Conservation (phyloP, 257 asterid species). For the Coffea canephora region DNA sequence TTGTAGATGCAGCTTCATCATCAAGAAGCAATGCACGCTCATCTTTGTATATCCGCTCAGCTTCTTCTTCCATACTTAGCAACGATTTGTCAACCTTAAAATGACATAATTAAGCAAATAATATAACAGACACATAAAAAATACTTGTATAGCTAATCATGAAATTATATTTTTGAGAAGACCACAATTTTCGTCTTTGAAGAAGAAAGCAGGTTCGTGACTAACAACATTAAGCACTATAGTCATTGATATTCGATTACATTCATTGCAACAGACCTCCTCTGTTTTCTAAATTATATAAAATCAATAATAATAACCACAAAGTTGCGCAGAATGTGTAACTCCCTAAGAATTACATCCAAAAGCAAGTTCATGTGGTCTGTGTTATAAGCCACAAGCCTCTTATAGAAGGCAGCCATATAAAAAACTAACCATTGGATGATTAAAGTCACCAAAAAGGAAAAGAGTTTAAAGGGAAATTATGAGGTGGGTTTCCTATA, state of each 20-base stretch:
- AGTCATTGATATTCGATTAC: not conserved
- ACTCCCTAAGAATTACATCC: no score
- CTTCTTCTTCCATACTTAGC: conserved; percentile 92
- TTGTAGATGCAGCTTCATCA: conserved; percentile 89
- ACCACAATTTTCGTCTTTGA: not conserved
- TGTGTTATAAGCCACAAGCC: no score
- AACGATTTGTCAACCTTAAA: conserved; percentile 86
- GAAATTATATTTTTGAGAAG: not conserved
- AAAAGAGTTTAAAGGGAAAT: no score
- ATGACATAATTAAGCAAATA: conserved; percentile 7
- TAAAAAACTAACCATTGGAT: no score
- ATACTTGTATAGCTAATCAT: not conserved
- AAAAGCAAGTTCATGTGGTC: no score
- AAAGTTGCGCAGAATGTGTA: no score
- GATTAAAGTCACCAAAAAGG: no score
- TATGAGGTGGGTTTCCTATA: no score
- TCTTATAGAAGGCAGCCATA: no score
- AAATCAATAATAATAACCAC: no score
- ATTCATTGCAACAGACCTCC: not conserved
- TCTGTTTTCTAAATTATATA: no score
- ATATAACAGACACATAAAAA: not conserved
- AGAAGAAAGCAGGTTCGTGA: not conserved
- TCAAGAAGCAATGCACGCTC: conserved; percentile 80
- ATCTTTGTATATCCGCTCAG: conserved; percentile 77
- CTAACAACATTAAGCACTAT: not conserved